Conservation (phyloP, 2,329 filamentous ascomycete genomes). For the Alternaria sp. region DNA sequence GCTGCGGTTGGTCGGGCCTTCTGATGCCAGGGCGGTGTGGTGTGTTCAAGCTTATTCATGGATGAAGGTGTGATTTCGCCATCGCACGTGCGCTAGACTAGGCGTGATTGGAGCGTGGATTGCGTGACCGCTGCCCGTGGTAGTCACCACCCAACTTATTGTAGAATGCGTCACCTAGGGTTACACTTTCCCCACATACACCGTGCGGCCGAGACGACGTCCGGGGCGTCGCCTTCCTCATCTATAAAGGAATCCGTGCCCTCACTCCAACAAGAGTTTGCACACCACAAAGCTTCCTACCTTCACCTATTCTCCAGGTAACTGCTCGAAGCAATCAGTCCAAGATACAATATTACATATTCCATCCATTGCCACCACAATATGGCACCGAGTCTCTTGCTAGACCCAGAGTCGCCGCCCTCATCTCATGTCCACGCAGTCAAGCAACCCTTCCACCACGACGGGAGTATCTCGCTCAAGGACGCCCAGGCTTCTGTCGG, state of each 20-base stretch:
- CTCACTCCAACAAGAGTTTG: slow-evolving; percentile 17
- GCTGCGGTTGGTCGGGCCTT: slow-evolving; percentile 3
- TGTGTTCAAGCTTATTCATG: not conserved
- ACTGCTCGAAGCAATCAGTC: not conserved
- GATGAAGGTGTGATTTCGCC: slow-evolving; percentile 5
- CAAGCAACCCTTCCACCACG: slow-evolving; percentile 29
- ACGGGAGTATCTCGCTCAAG: slow-evolving; percentile 27
- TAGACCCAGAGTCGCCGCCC: slow-evolving; percentile 34
- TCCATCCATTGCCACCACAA: slow-evolving; percentile 1
- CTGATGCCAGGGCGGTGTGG: slow-evolving; percentile 15
- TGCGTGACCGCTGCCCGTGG: slow-evolving; percentile 12
- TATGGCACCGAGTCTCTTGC: slow-evolving; percentile 45
- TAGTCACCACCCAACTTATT: slow-evolving; percentile 12
- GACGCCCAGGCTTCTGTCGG: slow-evolving; percentile 35
- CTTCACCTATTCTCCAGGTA: not conserved
- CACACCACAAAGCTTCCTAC: not conserved
- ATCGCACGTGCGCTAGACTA: slow-evolving; percentile 10
- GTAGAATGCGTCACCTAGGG: slow-evolving; percentile 9
- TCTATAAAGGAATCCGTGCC: slow-evolving; percentile 25
- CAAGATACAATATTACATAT: not conserved
- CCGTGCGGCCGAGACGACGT: slow-evolving; percentile 17
- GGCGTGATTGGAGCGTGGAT: slow-evolving; percentile 13
- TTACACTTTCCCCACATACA: slow-evolving; percentile 32
- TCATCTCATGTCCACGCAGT: slow-evolving; percentile 20
- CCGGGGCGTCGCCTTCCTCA: slow-evolving; percentile 12